Percentiles rank a stretch among this genome's conserved stretches.
phyloP scores from a whole-genome alignment of 306 rosid genomes.

The Albizia julibrissin region DNA sequence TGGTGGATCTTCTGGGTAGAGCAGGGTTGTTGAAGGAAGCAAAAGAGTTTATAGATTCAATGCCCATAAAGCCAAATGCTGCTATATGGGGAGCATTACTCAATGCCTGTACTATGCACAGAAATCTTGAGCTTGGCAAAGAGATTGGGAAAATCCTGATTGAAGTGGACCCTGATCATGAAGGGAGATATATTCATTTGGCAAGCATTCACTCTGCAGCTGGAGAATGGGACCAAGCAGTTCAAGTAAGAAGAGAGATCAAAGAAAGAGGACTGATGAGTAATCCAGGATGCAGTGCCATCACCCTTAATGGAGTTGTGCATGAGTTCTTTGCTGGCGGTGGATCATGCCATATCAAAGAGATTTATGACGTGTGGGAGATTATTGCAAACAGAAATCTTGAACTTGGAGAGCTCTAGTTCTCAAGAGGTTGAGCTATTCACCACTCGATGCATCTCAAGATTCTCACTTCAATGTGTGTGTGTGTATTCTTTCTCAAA shows the following conservation, averaged over 20 bases:
- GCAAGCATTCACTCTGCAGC: conserved; percentile 55
- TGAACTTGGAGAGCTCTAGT: neutral
- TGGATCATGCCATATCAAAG: conserved; percentile 37
- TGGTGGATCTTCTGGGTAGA: conserved; percentile 64
- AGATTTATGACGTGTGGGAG: conserved; percentile 43
- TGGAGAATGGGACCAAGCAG: conserved; percentile 58
- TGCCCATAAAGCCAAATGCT: conserved; percentile 61
- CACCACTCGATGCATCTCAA: neutral
- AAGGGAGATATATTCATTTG: conserved; percentile 55
- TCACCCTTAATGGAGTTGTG: conserved; percentile 52
- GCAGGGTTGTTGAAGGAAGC: conserved; percentile 58
- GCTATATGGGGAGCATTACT: conserved; percentile 64
- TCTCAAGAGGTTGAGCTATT: neutral
- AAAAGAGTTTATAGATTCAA: conserved; percentile 49
- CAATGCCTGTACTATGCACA: conserved; percentile 53
- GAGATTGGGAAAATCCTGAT: conserved; percentile 52
- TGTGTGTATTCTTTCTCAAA: neutral
- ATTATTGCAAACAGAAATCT: conserved; percentile 20
- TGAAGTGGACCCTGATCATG: conserved; percentile 51
- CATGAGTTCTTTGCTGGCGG: conserved; percentile 56
- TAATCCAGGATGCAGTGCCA: conserved; percentile 56
- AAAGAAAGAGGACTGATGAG: conserved; percentile 42
- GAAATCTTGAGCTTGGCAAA: conserved; percentile 52
- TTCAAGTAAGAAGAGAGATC: conserved; percentile 51
- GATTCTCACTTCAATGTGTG: neutral